A percentile compares a stretch with the other conserved stretches of the same genome.
Conservation (phyloP, 78 protist species). For the Pelomyxa schiedti region DNA sequence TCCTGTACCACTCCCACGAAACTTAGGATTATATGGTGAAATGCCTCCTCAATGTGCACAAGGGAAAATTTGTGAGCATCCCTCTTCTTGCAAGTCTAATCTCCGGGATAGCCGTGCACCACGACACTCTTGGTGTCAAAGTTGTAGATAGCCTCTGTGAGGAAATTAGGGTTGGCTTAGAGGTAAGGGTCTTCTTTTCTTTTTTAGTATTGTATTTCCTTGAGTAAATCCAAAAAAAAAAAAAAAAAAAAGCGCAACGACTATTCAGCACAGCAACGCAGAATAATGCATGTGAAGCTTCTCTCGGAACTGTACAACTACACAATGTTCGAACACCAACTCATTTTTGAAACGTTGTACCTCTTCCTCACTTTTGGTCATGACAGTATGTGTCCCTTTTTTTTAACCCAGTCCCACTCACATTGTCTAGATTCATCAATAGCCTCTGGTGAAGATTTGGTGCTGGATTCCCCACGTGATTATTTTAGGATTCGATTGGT, state of each 20-base stretch:
- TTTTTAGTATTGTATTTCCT: background rate
- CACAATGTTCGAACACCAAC: background rate
- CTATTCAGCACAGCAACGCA: conserved; percentile 27
- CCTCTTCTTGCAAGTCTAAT: conserved; percentile 41
- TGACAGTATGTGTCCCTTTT: background rate
- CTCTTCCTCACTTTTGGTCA: background rate
- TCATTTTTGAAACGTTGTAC: background rate
- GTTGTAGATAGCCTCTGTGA: conserved; percentile 25
- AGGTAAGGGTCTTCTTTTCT: conserved; percentile 2
- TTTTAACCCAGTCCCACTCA: background rate
- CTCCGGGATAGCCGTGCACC: conserved; percentile 19
- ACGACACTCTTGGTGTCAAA: conserved; percentile 1
- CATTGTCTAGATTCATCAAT: background rate
- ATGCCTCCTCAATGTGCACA: conserved; percentile 24
- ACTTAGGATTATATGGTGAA: conserved; percentile 4
- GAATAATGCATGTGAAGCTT: conserved; percentile 23
- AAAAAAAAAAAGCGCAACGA: no score
- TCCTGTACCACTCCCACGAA: no score
- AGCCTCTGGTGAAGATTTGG: background rate
- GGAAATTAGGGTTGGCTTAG: conserved; percentile 31
- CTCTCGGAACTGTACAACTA: conserved; percentile 55
- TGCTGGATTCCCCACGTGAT: background rate
- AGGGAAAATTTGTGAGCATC: conserved; percentile 32
- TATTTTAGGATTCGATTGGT: background rate
- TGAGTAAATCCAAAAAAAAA: no score